A percentile compares a stretch with the other conserved stretches of the same genome.
These are phyloP conservation scores for Linnemannia elongata DNA, from an alignment of 192 early-diverging fungal genomes.

Conservation along the genomic window DNA sequence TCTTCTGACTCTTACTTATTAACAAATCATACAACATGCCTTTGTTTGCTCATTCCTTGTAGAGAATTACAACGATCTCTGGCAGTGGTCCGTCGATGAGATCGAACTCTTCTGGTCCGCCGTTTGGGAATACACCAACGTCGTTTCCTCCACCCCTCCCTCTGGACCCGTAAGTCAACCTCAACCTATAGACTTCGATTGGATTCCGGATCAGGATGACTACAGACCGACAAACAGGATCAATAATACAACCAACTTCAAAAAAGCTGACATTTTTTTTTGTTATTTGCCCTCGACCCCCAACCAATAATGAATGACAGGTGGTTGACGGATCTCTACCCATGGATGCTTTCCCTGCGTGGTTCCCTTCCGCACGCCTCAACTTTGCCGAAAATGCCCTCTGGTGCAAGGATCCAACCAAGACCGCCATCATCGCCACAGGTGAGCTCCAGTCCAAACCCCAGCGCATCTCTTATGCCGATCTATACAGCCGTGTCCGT, in stretches of 20 bases:
- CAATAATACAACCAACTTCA: not conserved
- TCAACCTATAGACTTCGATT: not conserved
- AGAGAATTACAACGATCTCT: conserved; percentile 82
- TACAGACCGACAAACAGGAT: not conserved
- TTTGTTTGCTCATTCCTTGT: conserved; percentile 4
- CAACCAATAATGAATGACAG: conserved; percentile 10
- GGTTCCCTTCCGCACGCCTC: conserved; percentile 87
- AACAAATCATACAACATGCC: conserved; percentile 1
- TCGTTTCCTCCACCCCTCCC: conserved; percentile 62
- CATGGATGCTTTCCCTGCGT: conserved; percentile 92
- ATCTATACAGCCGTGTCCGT: conserved; percentile 80
- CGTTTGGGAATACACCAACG: conserved; percentile 84
- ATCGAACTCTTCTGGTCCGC: conserved; percentile 88
- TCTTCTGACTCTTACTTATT: conserved; percentile 5
- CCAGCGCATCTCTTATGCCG: conserved; percentile 71
- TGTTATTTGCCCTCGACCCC: not conserved
- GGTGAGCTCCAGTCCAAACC: conserved; percentile 47
- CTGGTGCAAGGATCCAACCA: conserved; percentile 60
- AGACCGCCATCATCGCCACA: conserved; percentile 69
- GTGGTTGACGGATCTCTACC: conserved; percentile 78
- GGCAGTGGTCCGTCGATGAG: conserved; percentile 85
- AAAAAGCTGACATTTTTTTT: not conserved
- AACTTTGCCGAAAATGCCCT: conserved; percentile 96
- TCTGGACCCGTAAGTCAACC: conserved; percentile 38
- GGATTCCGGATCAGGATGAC: not conserved